A percentile compares a stretch with the other conserved stretches of the same genome.
Evolutionary conservation across 2,329 filamentous ascomycete species (phyloP).

Genomic region (Calycina herbarum): DNA sequence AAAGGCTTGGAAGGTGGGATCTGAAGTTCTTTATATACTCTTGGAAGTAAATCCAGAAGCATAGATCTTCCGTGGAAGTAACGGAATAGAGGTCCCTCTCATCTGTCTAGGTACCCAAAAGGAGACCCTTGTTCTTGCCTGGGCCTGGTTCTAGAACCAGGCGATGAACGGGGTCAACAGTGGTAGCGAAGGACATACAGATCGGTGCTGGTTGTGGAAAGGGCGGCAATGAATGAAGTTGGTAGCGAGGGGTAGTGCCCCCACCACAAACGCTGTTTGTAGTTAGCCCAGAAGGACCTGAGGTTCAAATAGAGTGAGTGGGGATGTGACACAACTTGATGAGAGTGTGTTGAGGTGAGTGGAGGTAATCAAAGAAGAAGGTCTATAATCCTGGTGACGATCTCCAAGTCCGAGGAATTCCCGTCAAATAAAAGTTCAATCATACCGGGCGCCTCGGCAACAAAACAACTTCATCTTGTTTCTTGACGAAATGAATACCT

Average conservation of each 20-base stretch:
- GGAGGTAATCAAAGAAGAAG: not conserved
- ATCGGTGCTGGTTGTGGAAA: not conserved
- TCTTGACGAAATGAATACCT: no score
- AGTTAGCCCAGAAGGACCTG: not conserved
- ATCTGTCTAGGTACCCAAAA: not conserved
- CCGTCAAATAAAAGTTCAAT: not conserved
- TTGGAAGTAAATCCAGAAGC: not conserved
- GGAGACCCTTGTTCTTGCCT: not conserved
- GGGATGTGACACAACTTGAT: not conserved
- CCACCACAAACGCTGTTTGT: not conserved
- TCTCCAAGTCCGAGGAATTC: not conserved
- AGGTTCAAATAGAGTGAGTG: not conserved
- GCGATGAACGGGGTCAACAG: not conserved
- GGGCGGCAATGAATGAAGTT: not conserved
- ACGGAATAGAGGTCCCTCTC: not conserved
- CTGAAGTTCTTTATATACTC: conserved; percentile 5
- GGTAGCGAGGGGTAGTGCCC: not conserved
- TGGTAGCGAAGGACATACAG: not conserved
- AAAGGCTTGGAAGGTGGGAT: not conserved
- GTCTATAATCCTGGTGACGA: not conserved
- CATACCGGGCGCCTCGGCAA: not conserved
- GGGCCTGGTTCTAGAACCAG: not conserved
- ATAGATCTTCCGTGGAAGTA: not conserved
- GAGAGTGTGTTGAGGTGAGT: not conserved
- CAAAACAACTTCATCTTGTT: no score